Percentiles rank a stretch among this genome's conserved stretches.
phyloP scores from a whole-genome alignment of 192 early-diverging fungal species.

The Gryganskiella cystojenkinii region DNA sequence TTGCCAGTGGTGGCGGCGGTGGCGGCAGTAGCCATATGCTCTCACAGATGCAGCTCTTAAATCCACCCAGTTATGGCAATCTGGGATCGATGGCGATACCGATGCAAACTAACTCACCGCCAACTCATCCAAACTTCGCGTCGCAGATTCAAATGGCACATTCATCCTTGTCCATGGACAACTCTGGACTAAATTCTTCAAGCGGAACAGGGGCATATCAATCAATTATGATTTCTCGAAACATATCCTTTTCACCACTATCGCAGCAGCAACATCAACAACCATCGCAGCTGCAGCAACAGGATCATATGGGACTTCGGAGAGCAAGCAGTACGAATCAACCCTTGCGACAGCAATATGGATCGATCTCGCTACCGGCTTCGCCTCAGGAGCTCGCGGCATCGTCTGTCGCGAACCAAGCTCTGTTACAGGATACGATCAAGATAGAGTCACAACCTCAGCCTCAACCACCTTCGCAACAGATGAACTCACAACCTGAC shows the following conservation, averaged over 20 bases:
- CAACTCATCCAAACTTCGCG: not conserved
- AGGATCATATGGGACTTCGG: not conserved
- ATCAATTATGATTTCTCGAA: constrained; percentile 24
- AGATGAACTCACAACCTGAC: too few species aligned
- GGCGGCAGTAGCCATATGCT: too few species aligned
- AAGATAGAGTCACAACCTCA: too few species aligned
- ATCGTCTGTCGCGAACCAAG: constrained; percentile 3
- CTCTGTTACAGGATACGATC: constrained; percentile 1
- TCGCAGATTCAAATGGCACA: not conserved
- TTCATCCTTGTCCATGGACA: not conserved
- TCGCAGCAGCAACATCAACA: not conserved
- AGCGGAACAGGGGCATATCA: constrained; percentile 8
- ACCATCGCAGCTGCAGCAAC: not conserved
- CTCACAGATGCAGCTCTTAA: constrained; percentile 17
- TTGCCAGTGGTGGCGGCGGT: constrained; percentile 12
- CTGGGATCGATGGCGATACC: constrained; percentile 21
- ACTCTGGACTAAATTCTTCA: not conserved
- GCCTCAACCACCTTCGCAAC: too few species aligned
- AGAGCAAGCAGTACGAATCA: not conserved
- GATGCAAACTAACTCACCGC: constrained; percentile 9
- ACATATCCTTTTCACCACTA: constrained; percentile 6
- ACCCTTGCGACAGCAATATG: constrained; percentile 6
- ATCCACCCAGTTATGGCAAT: constrained; percentile 4
- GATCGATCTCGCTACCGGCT: constrained; percentile 29
- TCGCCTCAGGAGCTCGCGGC: constrained; percentile 23